These are phyloP conservation scores for Dovyalis caffra DNA, from an alignment of 345 rosid species.

Conservation along the genomic window DNA sequence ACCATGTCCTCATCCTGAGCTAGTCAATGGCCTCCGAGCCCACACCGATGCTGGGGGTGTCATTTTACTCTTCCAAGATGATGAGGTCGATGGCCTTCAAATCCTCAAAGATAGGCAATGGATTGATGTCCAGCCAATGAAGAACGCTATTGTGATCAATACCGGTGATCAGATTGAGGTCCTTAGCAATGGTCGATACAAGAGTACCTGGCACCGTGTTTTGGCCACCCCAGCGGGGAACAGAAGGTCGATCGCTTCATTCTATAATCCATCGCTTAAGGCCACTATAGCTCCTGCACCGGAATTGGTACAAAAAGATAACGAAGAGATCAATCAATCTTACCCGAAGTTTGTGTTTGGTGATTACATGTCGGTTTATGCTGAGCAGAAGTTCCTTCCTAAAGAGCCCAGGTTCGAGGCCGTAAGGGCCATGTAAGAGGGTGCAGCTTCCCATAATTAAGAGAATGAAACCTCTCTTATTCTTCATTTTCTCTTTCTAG, in stretches of 20 bases:
- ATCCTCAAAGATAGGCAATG: constrained; percentile 73
- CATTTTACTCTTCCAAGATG: constrained; percentile 85
- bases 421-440: constrained; percentile 41
- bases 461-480: not conserved
- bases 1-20: constrained; percentile 81
- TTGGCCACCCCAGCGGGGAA: constrained; percentile 50
- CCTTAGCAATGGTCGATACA: constrained; percentile 79
- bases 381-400: constrained; percentile 79
- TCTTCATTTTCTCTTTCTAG: not conserved
- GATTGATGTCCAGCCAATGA: constrained; percentile 82
- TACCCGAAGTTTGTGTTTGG: constrained; percentile 84
- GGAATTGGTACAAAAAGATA: constrained; percentile 25
- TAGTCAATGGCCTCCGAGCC: constrained; percentile 67
- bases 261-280: constrained; percentile 71
- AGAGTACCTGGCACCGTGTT: constrained; percentile 88
- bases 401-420: constrained; percentile 91
- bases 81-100: constrained; percentile 75
- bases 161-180: constrained; percentile 96
- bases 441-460: constrained; percentile 4
- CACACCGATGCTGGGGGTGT: constrained; percentile 97
- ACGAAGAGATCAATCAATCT: constrained; percentile 22
- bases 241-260: constrained; percentile 82
- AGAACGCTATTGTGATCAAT: constrained; percentile 70
- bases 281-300: constrained; percentile 78
- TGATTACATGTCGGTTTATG: constrained; percentile 89